A percentile compares a stretch with the other conserved stretches of the same genome.
phyloP scores from a whole-genome alignment of 2,329 filamentous ascomycete species.

The Diaporthe vexans region DNA sequence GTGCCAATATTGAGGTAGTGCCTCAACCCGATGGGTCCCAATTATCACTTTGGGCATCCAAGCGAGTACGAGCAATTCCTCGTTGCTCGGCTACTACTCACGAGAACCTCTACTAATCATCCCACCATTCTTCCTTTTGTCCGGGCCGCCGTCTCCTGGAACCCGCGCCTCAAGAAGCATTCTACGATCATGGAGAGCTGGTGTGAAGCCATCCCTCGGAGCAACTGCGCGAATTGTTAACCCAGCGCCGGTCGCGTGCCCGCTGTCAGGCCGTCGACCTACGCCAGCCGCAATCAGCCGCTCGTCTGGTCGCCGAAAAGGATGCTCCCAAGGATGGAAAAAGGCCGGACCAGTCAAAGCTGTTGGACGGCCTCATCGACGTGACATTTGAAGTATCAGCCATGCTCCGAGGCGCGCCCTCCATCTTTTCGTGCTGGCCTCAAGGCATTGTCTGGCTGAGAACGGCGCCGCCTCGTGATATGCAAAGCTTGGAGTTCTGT shows the following conservation, averaged over 20 bases:
- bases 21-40: not conserved
- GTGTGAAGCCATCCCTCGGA: not conserved
- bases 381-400: constrained; percentile 5
- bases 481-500: not conserved
- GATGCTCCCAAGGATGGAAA: constrained; percentile 24
- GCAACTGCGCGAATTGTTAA: not conserved
- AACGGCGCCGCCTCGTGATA: not conserved
- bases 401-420: not conserved
- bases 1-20: constrained; percentile 30
- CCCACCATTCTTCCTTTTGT: not conserved
- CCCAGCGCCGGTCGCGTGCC: not conserved
- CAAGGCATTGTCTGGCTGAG: not conserved
- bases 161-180: not conserved
- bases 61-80: not conserved
- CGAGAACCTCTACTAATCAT: not conserved
- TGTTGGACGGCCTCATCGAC: not conserved
- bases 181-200: not conserved
- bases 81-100: not conserved
- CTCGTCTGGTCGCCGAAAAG: constrained; percentile 25
- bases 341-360: constrained; percentile 4
- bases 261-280: not conserved
- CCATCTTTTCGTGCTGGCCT: not conserved
- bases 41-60: constrained; percentile 6
- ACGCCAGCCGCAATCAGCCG: constrained; percentile 12
- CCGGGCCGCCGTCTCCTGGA: constrained; percentile 1